These are phyloP conservation scores for Candolleomyces aberdarensis DNA, from an alignment of 768 basidiomycete species.

Conservation along the genomic window DNA sequence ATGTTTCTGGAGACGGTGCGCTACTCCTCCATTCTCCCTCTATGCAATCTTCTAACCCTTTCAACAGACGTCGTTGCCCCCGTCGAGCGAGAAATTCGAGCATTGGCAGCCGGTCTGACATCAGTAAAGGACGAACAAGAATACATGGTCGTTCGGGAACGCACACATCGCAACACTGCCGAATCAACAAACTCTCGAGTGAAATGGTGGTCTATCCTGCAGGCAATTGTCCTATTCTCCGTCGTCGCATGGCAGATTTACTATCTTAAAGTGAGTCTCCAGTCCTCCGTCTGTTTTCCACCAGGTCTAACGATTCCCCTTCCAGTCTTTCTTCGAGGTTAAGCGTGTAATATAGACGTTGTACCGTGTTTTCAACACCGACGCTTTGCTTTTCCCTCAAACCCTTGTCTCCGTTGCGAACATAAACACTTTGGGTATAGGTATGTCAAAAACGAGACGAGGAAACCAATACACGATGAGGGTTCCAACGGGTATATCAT, in stretches of 20 bases:
- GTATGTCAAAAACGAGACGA: slow-evolving; percentile 16
- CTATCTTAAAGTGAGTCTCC: slow-evolving; percentile 74
- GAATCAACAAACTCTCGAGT: slow-evolving; percentile 93
- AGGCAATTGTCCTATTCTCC: slow-evolving; percentile 80
- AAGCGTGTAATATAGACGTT: slow-evolving; percentile 73
- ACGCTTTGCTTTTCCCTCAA: not conserved
- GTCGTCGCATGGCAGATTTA: slow-evolving; percentile 98
- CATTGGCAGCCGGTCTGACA: slow-evolving; percentile 74
- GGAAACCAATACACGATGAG: not conserved
- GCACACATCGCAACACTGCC: slow-evolving; percentile 89
- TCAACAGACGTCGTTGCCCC: slow-evolving; percentile 81
- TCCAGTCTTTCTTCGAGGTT: slow-evolving; percentile 85
- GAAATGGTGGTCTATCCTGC: slow-evolving; percentile 98
- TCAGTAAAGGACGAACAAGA: slow-evolving; percentile 98
- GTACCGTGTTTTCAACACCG: not conserved
- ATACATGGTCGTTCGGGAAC: slow-evolving; percentile 94
- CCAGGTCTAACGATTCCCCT: not conserved
- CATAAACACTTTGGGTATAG: too few species aligned
- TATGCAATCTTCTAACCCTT: not conserved
- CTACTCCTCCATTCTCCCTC: slow-evolving; percentile 2
- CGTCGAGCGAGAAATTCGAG: slow-evolving; percentile 92
- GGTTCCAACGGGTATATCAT: slow-evolving; percentile 8
- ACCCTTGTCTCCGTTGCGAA: too few species aligned
- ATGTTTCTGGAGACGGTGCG: slow-evolving; percentile 85
- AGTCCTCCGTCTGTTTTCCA: not conserved